phyloP scores from a whole-genome alignment of 1,284 basidiomycete species.

The Trametes sp. region DNA sequence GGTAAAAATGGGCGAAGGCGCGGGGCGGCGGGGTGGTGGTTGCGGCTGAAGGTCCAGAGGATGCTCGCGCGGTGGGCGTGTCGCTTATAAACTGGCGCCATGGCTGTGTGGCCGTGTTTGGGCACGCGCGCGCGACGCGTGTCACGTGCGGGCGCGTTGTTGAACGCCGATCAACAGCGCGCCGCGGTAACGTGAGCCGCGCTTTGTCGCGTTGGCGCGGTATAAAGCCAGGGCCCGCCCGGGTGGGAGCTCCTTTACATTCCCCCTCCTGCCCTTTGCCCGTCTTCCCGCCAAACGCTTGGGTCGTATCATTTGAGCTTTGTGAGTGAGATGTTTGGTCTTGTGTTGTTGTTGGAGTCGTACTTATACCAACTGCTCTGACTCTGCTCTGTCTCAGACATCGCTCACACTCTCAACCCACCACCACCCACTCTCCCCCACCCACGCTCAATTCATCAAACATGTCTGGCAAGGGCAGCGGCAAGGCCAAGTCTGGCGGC shows the following conservation, averaged over 20 bases:
- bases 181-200: conserved; percentile 24
- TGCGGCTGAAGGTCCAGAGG: conserved; percentile 18
- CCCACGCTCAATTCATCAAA: conserved; percentile 18
- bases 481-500: conserved; percentile 64
- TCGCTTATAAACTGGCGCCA: conserved; percentile 34
- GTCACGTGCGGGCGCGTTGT: conserved; percentile 34
- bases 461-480: conserved; percentile 67
- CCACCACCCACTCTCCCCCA: conserved; percentile 9
- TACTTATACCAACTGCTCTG: conserved; percentile 9
- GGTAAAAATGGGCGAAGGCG: conserved; percentile 1
- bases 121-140: conserved; percentile 21
- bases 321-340: background rate
- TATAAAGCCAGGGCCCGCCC: conserved; percentile 7
- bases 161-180: conserved; percentile 31
- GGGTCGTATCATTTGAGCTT: background rate
- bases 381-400: background rate
- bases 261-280: background rate
- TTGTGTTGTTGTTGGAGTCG: background rate
- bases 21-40: conserved; percentile 31
- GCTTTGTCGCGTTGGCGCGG: conserved; percentile 1
- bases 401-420: conserved; percentile 3
- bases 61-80: conserved; percentile 17
- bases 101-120: conserved; percentile 30
- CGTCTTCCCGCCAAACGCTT: background rate
- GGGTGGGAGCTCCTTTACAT: conserved; percentile 6